Conservation (phyloP, 176 grass and related monocot genomes). For the barley (Hordeum vulgare) region MorexV3_pseudomolecules_assembly NC_058523.1:557772247-557772746, state of each 20-base stretch:
- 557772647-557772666: neutral
- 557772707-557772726: neutral
- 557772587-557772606: neutral
- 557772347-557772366: neutral
- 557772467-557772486: conserved; percentile 10
- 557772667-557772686: conserved; percentile 3
- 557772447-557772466: conserved; percentile 15
- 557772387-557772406: conserved; percentile 5
- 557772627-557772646: neutral
- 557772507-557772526: conserved; percentile 22
- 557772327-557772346: neutral
- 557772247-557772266: neutral
- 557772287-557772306: neutral
- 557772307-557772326: neutral
- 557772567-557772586: conserved; percentile 2
- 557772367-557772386: neutral
- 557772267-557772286: too few relatives aligned
- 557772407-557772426: neutral
- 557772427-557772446: neutral
- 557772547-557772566: conserved; percentile 15
- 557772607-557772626: neutral
- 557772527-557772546: neutral
- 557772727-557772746: neutral
- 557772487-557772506: neutral
- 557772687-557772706: conserved; percentile 6